Evolutionary conservation across 257 asterid genomes (phyloP).

Genomic region (Nicotiana knightiana): DNA sequence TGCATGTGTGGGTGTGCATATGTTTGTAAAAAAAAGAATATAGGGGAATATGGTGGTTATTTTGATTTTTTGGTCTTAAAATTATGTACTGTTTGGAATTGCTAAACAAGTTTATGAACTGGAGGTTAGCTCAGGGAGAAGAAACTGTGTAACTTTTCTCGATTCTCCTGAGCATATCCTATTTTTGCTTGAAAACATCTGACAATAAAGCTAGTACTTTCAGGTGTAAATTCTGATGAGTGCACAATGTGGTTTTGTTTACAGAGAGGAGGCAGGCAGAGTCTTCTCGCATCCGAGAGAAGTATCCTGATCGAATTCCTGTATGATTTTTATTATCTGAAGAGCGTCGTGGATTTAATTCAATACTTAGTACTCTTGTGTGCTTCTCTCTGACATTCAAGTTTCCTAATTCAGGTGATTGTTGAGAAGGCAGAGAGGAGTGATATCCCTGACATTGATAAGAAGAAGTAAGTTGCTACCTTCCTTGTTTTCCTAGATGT

Average conservation of each 20-base stretch:
- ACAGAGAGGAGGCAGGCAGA: slow-evolving; percentile 57
- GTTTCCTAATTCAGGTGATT: slow-evolving; percentile 45
- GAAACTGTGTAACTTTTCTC: not conserved
- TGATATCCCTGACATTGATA: slow-evolving; percentile 69
- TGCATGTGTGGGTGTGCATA: not conserved
- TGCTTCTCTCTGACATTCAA: not conserved
- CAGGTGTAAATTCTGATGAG: not conserved
- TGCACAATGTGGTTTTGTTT: slow-evolving; percentile 12
- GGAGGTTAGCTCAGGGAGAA: not conserved
- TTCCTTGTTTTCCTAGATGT: not conserved
- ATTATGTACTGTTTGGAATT: not conserved
- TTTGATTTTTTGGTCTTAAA: not conserved
- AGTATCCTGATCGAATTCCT: slow-evolving; percentile 70
- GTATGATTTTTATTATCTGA: slow-evolving; percentile 29
- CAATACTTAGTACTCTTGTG: not conserved
- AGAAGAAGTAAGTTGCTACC: slow-evolving; percentile 58
- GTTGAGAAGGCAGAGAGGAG: slow-evolving; percentile 74
- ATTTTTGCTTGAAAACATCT: not conserved
- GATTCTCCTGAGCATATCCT: not conserved
- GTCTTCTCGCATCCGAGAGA: slow-evolving; percentile 52
- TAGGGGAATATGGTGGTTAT: too few species aligned
- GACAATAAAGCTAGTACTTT: not conserved
- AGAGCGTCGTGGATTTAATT: not conserved
- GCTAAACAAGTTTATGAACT: not conserved
- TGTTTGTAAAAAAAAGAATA: not conserved